These are phyloP conservation scores for Ganoderma multipileum DNA, from an alignment of 1,284 basidiomycete species.

Conservation along the genomic window DNA sequence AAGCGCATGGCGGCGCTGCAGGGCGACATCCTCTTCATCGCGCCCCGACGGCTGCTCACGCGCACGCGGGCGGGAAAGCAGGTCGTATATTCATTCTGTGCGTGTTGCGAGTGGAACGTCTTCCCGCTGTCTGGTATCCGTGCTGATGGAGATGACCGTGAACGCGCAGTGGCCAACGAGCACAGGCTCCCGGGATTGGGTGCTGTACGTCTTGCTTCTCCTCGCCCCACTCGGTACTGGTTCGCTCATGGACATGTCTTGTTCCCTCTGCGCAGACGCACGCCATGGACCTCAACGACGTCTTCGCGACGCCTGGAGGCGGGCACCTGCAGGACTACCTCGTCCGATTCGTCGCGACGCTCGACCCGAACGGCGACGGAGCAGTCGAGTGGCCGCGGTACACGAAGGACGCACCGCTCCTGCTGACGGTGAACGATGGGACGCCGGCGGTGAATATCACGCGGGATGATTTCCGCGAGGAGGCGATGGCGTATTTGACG, in stretches of 20 bases:
- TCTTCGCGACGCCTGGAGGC: slow-evolving; percentile 23
- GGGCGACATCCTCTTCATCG: slow-evolving; percentile 58
- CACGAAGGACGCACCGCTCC: slow-evolving; percentile 41
- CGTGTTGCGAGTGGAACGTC: neutral
- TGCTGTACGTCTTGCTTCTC: neutral
- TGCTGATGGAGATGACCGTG: neutral
- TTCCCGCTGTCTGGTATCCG: neutral
- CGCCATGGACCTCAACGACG: slow-evolving; percentile 17
- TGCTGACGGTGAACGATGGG: slow-evolving; percentile 55
- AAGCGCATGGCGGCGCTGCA: slow-evolving; percentile 57
- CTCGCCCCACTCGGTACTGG: no score
- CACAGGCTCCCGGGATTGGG: slow-evolving; percentile 44
- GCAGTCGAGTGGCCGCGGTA: slow-evolving; percentile 57
- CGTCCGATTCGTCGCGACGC: slow-evolving; percentile 26
- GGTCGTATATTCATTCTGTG: neutral
- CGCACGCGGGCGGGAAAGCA: slow-evolving; percentile 22
- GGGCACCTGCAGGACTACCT: slow-evolving; percentile 28
- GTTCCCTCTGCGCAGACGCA: slow-evolving; percentile 10
- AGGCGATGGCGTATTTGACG: slow-evolving; percentile 32
- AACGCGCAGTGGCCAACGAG: slow-evolving; percentile 48
- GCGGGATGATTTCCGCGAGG: slow-evolving; percentile 49
- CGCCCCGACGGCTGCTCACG: slow-evolving; percentile 43
- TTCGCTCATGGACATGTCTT: neutral
- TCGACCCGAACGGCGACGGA: slow-evolving; percentile 44
- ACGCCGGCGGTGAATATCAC: slow-evolving; percentile 41